phyloP scores from a whole-genome alignment of 345 rosid species.

The Linum usitatissimum region DNA sequence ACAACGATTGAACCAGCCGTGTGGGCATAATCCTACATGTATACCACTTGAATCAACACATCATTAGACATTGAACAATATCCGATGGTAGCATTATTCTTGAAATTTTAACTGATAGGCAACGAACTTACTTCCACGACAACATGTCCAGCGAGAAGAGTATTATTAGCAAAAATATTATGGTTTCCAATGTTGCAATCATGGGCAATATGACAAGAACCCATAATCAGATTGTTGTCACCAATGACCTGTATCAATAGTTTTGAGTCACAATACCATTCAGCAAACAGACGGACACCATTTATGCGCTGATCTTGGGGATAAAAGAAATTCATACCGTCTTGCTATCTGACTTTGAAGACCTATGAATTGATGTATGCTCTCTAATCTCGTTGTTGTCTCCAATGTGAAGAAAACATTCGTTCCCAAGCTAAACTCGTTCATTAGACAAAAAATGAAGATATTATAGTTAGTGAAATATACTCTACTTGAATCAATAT shows the following conservation, averaged over 20 bases:
- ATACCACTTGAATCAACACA: slow-evolving; percentile 24
- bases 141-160: slow-evolving; percentile 92
- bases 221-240: slow-evolving; percentile 85
- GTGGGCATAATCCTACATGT: slow-evolving; percentile 58
- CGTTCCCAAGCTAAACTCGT: slow-evolving; percentile 50
- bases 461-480: neutral
- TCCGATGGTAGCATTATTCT: neutral
- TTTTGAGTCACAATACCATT: slow-evolving; percentile 9
- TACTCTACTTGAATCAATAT: too few species aligned
- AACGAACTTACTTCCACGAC: slow-evolving; percentile 56
- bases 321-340: slow-evolving; percentile 34
- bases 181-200: slow-evolving; percentile 78
- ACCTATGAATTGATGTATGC: slow-evolving; percentile 70
- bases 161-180: slow-evolving; percentile 82
- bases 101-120: neutral
- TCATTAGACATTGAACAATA: slow-evolving; percentile 10
- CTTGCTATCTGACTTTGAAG: slow-evolving; percentile 61
- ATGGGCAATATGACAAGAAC: slow-evolving; percentile 92
- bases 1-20: slow-evolving; percentile 75
- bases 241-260: slow-evolving; percentile 56
- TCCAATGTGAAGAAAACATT: slow-evolving; percentile 68
- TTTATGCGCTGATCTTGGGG: too few species aligned
- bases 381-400: slow-evolving; percentile 86
- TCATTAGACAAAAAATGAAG: neutral
- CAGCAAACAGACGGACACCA: neutral